phyloP scores from a whole-genome alignment of 1,284 basidiomycete species.

The Irpex sp. region DNA sequence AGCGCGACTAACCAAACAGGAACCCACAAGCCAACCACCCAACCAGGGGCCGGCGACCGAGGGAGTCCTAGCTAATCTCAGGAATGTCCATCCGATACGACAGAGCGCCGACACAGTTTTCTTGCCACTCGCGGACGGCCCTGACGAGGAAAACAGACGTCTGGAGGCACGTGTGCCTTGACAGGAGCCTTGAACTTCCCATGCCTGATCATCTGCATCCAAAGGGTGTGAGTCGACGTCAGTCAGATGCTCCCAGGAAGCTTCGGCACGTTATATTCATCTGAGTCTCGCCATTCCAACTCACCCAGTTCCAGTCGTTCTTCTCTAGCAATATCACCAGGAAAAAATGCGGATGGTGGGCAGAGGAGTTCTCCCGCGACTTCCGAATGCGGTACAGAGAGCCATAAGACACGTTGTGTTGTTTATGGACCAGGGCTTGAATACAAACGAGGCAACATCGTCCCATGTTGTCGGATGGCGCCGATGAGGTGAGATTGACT shows the following conservation, averaged over 20 bases:
- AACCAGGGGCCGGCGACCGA: neutral
- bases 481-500: constrained; percentile 9
- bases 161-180: neutral
- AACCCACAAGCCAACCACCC: neutral
- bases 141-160: neutral
- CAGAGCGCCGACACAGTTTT: neutral
- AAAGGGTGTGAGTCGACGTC: constrained; percentile 12
- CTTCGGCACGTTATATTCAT: neutral
- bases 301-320: neutral
- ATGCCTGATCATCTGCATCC: neutral
- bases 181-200: constrained; percentile 1
- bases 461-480: neutral
- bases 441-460: neutral
- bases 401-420: neutral
- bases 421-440: neutral
- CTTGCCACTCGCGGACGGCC: constrained; percentile 1
- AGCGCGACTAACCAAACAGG: neutral
- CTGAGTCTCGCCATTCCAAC: neutral
- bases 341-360: constrained; percentile 1
- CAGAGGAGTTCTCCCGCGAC: constrained; percentile 10
- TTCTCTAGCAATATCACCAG: neutral
- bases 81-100: neutral
- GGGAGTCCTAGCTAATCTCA: neutral
- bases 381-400: neutral
- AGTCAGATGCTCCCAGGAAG: constrained; percentile 11